These are phyloP conservation scores for Sarcodon sp. DNA, from an alignment of 768 basidiomycete genomes.

Conservation along the genomic window DNA sequence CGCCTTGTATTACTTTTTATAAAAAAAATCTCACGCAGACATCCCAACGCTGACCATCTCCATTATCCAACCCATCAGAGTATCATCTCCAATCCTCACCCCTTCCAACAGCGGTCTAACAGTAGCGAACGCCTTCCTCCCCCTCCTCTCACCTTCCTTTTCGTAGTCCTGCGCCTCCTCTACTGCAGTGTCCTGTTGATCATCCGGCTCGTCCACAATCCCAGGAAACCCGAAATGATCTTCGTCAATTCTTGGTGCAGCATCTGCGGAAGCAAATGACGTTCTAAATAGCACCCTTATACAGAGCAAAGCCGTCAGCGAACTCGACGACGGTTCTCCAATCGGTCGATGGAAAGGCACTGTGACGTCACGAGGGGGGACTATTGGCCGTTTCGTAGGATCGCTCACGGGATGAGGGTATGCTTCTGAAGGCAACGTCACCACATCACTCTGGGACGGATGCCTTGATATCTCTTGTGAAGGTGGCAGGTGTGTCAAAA, in stretches of 20 bases:
- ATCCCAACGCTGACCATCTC: slow-evolving; percentile 45
- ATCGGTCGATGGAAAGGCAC: slow-evolving; percentile 48
- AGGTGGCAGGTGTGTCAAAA: slow-evolving; percentile 66
- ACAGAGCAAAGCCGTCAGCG: slow-evolving; percentile 71
- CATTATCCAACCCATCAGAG: slow-evolving; percentile 41
- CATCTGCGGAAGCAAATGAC: slow-evolving; percentile 60
- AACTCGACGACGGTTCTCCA: slow-evolving; percentile 54
- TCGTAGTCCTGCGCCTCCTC: slow-evolving; percentile 22
- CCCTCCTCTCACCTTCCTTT: slow-evolving; percentile 57
- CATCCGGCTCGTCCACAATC: slow-evolving; percentile 66
- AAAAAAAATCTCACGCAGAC: slow-evolving; percentile 4
- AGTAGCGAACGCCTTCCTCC: slow-evolving; percentile 57
- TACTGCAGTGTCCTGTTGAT: slow-evolving; percentile 10
- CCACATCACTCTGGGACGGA: slow-evolving; percentile 59
- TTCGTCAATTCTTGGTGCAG: slow-evolving; percentile 56
- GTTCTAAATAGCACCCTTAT: slow-evolving; percentile 76
- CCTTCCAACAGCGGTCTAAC: slow-evolving; percentile 47
- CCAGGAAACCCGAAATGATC: slow-evolving; percentile 91
- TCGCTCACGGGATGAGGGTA: slow-evolving; percentile 42
- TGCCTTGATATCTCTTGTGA: slow-evolving; percentile 41
- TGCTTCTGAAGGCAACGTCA: slow-evolving; percentile 48
- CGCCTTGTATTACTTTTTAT: background rate
- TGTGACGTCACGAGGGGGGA: slow-evolving; percentile 54
- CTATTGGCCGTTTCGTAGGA: slow-evolving; percentile 57
- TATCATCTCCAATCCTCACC: slow-evolving; percentile 54